These are phyloP conservation scores for Aspergillus sp. DNA, from an alignment of 2,329 filamentous ascomycete genomes.

Conservation along the genomic window DNA sequence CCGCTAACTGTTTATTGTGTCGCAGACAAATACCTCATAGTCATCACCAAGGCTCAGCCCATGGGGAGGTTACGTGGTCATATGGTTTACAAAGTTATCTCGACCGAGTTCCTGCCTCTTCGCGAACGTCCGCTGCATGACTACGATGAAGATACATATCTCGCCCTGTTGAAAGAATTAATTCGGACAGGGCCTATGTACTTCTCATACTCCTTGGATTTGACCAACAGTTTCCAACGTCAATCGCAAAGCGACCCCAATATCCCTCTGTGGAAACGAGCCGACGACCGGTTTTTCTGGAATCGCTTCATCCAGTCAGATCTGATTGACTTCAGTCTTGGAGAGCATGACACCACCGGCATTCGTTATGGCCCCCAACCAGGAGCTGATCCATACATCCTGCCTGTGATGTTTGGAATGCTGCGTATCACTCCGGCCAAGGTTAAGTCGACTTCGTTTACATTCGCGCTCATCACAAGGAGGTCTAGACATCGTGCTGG, in stretches of 20 bases:
- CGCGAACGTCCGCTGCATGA: constrained; percentile 89
- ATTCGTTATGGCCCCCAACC: constrained; percentile 56
- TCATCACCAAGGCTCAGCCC: constrained; percentile 90
- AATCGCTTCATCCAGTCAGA: constrained; percentile 90
- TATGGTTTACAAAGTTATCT: constrained; percentile 88
- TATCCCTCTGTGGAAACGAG: constrained; percentile 79
- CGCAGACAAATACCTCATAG: constrained; percentile 87
- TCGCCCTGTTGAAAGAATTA: constrained; percentile 73
- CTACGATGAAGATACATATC: constrained; percentile 88
- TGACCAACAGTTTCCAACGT: constrained; percentile 95
- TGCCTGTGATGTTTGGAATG: constrained; percentile 96
- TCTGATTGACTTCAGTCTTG: constrained; percentile 79
- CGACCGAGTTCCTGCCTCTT: constrained; percentile 89
- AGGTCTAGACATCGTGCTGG: constrained; percentile 84
- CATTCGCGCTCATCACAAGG: constrained; percentile 80
- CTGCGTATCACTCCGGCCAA: constrained; percentile 81
- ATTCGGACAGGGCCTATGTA: constrained; percentile 87
- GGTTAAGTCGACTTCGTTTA: constrained; percentile 79
- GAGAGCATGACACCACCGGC: constrained; percentile 44
- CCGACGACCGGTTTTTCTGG: constrained; percentile 98
- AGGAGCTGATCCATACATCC: constrained; percentile 81
- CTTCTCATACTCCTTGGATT: constrained; percentile 94
- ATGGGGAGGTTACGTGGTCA: constrained; percentile 90
- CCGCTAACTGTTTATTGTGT: constrained; percentile 11
- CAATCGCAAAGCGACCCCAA: constrained; percentile 72